Percentiles rank a stretch among this genome's conserved stretches.
phyloP scores from a whole-genome alignment of 2,329 filamentous ascomycete genomes.

The Fusarium verticillioides region DNA sequence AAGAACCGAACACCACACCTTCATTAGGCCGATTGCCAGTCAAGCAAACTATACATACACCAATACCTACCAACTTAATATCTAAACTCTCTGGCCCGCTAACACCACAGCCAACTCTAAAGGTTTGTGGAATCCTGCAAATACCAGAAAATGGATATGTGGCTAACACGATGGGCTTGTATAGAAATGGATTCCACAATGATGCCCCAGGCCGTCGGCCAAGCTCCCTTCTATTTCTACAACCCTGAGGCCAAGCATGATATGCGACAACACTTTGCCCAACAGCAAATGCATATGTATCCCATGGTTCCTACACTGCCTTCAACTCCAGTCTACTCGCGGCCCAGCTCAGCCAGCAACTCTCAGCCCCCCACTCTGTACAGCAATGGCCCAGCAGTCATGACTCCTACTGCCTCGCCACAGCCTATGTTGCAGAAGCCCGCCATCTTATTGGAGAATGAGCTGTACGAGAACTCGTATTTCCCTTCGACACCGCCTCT shows the following conservation, averaged over 20 bases:
- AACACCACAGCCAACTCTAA: constrained; percentile 29
- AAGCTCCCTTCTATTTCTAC: constrained; percentile 89
- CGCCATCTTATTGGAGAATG: constrained; percentile 81
- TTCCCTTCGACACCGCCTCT: constrained; percentile 89
- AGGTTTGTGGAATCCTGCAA: constrained; percentile 41
- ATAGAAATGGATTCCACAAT: constrained; percentile 72
- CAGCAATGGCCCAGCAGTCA: constrained; percentile 67
- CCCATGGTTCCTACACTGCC: constrained; percentile 68
- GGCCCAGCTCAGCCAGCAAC: constrained; percentile 73
- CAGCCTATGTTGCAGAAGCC: constrained; percentile 80
- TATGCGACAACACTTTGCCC: constrained; percentile 76
- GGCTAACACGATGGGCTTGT: constrained; percentile 29
- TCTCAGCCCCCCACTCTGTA: constrained; percentile 70
- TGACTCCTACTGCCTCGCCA: constrained; percentile 82
- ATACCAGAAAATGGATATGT: constrained; percentile 18
- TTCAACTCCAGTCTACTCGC: constrained; percentile 71
- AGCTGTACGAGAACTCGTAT: constrained; percentile 75
- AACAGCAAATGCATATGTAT: constrained; percentile 68
- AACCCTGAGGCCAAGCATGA: constrained; percentile 79
- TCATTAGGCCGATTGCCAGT: constrained; percentile 42
- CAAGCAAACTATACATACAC: constrained; percentile 43
- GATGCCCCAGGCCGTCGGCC: constrained; percentile 72
- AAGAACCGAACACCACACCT: constrained; percentile 43
- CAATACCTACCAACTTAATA: constrained; percentile 42
- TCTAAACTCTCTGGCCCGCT: constrained; percentile 34